A percentile compares a stretch with the other conserved stretches of the same genome.
Evolutionary conservation across 139 green algal genomes (phyloP).

Genomic region (Tetradesmus lagerheimii): DNA sequence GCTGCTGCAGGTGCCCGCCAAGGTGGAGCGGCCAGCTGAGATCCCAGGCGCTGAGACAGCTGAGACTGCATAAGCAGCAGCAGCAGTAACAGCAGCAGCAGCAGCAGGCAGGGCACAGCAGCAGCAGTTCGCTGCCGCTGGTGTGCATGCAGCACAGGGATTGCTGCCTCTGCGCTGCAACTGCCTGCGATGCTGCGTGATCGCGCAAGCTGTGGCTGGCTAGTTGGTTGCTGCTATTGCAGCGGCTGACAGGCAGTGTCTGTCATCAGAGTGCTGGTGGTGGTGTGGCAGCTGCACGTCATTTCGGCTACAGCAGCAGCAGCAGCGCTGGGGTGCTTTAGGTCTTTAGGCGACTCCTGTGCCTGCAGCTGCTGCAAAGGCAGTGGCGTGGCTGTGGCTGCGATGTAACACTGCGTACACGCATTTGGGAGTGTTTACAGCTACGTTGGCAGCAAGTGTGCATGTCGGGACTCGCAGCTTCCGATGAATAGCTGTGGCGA

Average conservation of each 20-base stretch:
- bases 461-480: too few relatives aligned
- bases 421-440: too few relatives aligned
- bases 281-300: not conserved
- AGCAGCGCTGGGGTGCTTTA: not conserved
- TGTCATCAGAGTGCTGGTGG: not conserved
- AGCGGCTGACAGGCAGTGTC: not conserved
- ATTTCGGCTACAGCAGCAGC: not conserved
- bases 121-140: not conserved
- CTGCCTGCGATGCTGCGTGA: not conserved
- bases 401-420: not conserved
- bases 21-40: conserved; percentile 63
- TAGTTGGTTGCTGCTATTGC: not conserved
- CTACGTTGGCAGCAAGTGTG: too few relatives aligned
- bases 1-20: conserved; percentile 56
- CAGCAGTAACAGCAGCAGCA: conserved; percentile 3
- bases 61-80: conserved; percentile 32
- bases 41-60: conserved; percentile 36
- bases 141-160: not conserved
- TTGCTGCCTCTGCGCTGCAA: not conserved
- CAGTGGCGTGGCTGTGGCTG: not conserved
- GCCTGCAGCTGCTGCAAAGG: not conserved
- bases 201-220: not conserved
- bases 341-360: not conserved
- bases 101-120: conserved; percentile 19
- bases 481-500: too few relatives aligned